Conservation (phyloP, 129 eudicot species). For the Oenanthe sinensis region DNA sequence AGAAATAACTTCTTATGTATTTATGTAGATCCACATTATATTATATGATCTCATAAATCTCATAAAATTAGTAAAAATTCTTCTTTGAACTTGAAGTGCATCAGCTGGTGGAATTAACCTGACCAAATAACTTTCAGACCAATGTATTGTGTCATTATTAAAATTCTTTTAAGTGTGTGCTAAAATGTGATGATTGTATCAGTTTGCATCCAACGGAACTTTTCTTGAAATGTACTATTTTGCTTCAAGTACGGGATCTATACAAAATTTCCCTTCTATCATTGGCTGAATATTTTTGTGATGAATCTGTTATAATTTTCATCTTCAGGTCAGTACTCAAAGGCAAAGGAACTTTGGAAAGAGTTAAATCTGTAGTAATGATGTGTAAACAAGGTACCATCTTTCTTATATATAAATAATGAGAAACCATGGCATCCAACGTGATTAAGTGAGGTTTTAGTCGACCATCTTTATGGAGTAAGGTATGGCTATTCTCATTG, state of each 20-base stretch:
- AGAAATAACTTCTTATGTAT: background rate
- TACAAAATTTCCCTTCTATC: background rate
- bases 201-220: background rate
- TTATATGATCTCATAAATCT: background rate
- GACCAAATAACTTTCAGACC: background rate
- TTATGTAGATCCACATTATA: background rate
- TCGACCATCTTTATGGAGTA: background rate
- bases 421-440: background rate
- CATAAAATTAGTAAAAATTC: background rate
- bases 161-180: background rate
- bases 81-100: background rate
- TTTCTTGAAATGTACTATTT: background rate
- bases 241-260: too few species aligned
- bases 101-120: background rate
- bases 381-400: background rate
- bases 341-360: background rate
- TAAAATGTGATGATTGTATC: background rate
- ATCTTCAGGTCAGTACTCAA: conserved; percentile 7
- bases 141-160: background rate
- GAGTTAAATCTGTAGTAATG: background rate
- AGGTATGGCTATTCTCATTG: background rate
- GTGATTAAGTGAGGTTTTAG: background rate
- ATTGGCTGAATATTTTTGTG: background rate
- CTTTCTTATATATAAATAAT: background rate
- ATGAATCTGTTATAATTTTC: background rate